These are phyloP conservation scores for Fusarium nurragi DNA, from an alignment of 2,329 filamentous ascomycete species.

Conservation along the genomic window DNA sequence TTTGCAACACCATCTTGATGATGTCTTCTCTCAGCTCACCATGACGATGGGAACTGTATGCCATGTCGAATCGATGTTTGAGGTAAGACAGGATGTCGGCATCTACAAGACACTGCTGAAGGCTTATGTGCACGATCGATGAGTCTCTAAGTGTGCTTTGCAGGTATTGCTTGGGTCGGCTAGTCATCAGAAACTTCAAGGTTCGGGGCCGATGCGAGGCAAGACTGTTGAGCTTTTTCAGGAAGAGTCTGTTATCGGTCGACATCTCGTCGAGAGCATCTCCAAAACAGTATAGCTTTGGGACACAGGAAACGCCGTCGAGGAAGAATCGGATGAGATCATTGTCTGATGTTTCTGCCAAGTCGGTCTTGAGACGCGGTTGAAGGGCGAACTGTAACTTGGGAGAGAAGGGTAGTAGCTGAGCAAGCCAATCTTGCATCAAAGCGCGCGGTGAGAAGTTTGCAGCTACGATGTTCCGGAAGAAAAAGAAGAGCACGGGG, in stretches of 20 bases:
- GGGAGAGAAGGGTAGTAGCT: conserved; percentile 32
- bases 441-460: conserved; percentile 38
- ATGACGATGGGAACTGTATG: neutral
- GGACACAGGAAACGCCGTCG: conserved; percentile 21
- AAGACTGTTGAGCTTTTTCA: conserved; percentile 33
- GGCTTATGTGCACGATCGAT: conserved; percentile 37
- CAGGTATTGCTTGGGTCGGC: conserved; percentile 31
- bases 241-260: conserved; percentile 22
- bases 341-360: conserved; percentile 34
- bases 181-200: conserved; percentile 39
- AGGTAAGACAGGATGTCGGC: conserved; percentile 32
- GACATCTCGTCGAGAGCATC: conserved; percentile 42
- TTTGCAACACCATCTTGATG: conserved; percentile 28
- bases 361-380: conserved; percentile 8
- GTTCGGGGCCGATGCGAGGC: conserved; percentile 31
- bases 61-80: conserved; percentile 25
- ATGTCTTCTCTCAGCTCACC: conserved; percentile 14
- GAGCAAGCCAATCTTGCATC: conserved; percentile 39
- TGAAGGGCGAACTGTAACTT: conserved; percentile 37
- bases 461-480: conserved; percentile 37
- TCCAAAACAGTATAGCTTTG: conserved; percentile 35
- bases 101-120: conserved; percentile 36
- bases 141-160: conserved; percentile 34
- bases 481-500: conserved; percentile 40
- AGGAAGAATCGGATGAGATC: conserved; percentile 37